Evolutionary conservation across 352 stramenopile species (phyloP), one percentile per base, ranked within the genome.

Genomic region (Phytophthora pisi): DNA sequence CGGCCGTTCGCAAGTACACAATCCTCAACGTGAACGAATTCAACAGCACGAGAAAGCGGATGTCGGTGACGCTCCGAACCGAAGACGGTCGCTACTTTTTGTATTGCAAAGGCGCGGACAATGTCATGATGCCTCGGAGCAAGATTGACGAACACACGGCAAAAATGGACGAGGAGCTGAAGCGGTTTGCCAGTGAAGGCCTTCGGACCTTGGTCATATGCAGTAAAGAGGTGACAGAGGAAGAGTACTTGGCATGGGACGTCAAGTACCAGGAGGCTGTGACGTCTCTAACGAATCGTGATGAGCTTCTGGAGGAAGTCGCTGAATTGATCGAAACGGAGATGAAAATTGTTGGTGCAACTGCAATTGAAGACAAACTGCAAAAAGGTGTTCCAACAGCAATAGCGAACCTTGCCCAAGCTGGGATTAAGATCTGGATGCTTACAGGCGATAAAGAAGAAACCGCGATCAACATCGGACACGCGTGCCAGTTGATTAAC

Each of bases 41-140:
- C 68, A 92, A 90, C 56, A 98, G 90, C 62, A 93, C 97, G 30
- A 86, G 98, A 28, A 99, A 99, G 80, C 80, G 98, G 60, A 99
- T 99, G 97, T 99, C 95, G 8, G 92, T 99, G 23, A 76, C 99
- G 18, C 76, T 98, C 16, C 82, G 89, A 11, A 81, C 69, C 1
- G 65, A 74, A 4, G 76, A 85, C 5, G 50, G 76, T 7, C 65
- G 68, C 6, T 86, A 86, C 31, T 68, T 89, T 2, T 50, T 93
- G 4, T 91, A 78, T 28, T 90, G 81, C 72, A 96, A 96, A 53
- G 89, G 89, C 0, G 88, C 89, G 5, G 90, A 97, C 68, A 95
- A 90, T 59, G 81, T 96, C 13, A 95, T 97, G 74, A 73, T 94
- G n/a, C 78, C 82, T 20, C 83, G 88, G 5, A 82, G 76, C 26